These are phyloP conservation scores for Meripilus lineatus DNA, from an alignment of 1,284 basidiomycete genomes.

Conservation along the genomic window DNA sequence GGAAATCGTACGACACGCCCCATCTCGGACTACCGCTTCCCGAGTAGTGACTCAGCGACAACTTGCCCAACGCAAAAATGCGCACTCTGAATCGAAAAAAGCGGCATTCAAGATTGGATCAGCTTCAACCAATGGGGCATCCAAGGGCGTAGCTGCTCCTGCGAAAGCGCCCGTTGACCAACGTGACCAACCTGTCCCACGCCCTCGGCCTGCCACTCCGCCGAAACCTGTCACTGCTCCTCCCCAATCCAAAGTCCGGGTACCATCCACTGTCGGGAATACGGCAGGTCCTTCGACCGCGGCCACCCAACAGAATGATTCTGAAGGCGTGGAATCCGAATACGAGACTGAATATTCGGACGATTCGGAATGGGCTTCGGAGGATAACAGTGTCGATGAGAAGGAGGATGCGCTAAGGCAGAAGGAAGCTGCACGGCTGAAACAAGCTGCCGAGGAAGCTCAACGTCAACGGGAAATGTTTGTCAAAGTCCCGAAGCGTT, in stretches of 20 bases:
- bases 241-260: not conserved
- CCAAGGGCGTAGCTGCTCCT: not conserved
- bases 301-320: conserved; percentile 17
- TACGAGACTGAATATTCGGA: conserved; percentile 48
- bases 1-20: conserved; percentile 18
- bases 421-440: conserved; percentile 31
- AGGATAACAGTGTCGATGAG: conserved; percentile 38
- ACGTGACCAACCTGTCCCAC: not conserved
- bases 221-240: conserved; percentile 9
- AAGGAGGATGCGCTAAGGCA: conserved; percentile 21
- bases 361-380: conserved; percentile 51
- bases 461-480: conserved; percentile 74
- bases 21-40: conserved; percentile 14
- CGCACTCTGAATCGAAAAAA: conserved; percentile 27
- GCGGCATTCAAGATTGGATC: conserved; percentile 55
- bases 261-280: conserved; percentile 6
- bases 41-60: conserved; percentile 9
- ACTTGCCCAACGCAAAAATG: conserved; percentile 5
- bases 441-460: conserved; percentile 53
- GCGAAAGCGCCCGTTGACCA: not conserved
- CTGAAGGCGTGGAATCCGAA: conserved; percentile 28
- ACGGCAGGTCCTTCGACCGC: conserved; percentile 3
- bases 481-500: conserved; percentile 65
- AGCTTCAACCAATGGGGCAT: conserved; percentile 45
- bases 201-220: conserved; percentile 5